Evolutionary conservation across 176 grass and related monocot species (phyloP).

Genomic region (Oryza punctata): DNA sequence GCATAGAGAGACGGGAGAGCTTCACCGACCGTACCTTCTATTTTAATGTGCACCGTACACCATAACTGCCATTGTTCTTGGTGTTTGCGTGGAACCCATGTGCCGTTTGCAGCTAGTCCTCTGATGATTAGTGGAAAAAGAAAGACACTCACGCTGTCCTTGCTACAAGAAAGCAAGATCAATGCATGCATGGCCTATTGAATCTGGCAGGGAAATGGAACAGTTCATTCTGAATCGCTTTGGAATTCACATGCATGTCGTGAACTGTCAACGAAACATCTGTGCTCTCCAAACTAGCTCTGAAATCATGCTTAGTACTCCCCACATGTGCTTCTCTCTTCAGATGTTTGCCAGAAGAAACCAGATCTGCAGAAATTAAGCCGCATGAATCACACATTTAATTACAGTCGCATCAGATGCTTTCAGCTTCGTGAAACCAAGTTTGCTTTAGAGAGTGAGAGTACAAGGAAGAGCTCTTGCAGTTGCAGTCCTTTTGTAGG

Average conservation of each 20-base stretch:
- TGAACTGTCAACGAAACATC: not conserved
- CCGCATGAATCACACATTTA: not conserved
- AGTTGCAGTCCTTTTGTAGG: not conserved
- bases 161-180: not conserved
- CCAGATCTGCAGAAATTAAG: not conserved
- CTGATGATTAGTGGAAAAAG: not conserved
- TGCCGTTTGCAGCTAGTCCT: slow-evolving; percentile 1
- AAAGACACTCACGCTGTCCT: not conserved
- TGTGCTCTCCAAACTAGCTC: no score
- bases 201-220: not conserved
- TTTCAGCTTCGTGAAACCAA: not conserved
- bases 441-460: not conserved
- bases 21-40: not conserved
- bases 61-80: not conserved
- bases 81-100: slow-evolving; percentile 24
- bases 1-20: not conserved
- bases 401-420: not conserved
- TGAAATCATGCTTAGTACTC: no score
- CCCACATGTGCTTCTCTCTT: not conserved
- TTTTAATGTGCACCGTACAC: slow-evolving; percentile 22
- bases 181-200: not conserved
- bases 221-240: not conserved
- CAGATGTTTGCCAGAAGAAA: not conserved
- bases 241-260: not conserved
- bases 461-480: not conserved